These are phyloP conservation scores for Citrus hindsii DNA, from an alignment of 345 rosid genomes.

Conservation along the genomic window DNA sequence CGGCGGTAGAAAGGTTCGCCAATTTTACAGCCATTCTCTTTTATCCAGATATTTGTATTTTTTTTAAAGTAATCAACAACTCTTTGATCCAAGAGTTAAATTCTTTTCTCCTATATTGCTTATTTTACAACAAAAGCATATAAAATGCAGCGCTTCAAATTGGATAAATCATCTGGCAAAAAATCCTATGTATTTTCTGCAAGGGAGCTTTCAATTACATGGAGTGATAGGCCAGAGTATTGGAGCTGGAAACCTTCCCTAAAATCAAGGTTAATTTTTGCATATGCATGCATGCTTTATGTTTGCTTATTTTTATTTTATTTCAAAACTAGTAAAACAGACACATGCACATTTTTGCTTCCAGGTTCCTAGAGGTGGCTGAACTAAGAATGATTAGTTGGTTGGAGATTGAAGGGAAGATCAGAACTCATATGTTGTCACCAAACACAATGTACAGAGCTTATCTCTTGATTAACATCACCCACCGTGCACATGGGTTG, in stretches of 20 bases:
- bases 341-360: not conserved
- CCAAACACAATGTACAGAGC: slow-evolving; percentile 38
- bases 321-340: too few species aligned
- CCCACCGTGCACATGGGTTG: slow-evolving; percentile 27
- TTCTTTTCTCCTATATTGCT: not conserved
- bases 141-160: slow-evolving; percentile 43
- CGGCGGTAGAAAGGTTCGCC: slow-evolving; percentile 44
- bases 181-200: slow-evolving; percentile 53
- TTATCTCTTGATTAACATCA: slow-evolving; percentile 28
- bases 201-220: slow-evolving; percentile 55
- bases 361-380: slow-evolving; percentile 37
- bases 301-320: too few species aligned
- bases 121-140: not conserved
- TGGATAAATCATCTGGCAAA: slow-evolving; percentile 58
- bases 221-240: slow-evolving; percentile 37
- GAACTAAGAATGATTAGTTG: slow-evolving; percentile 31
- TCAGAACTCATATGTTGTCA: slow-evolving; percentile 30
- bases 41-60: too few species aligned
- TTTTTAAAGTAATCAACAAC: too few species aligned
- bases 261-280: slow-evolving; percentile 46
- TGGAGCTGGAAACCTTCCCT: slow-evolving; percentile 57
- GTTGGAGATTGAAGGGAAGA: slow-evolving; percentile 38
- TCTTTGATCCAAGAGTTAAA: too few species aligned
- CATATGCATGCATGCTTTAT: not conserved
- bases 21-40: too few species aligned